A percentile compares a stretch with the other conserved stretches of the same genome.
phyloP scores from a whole-genome alignment of 805 yeast genomes.

The Zygoascus flipseniorum region DNA sequence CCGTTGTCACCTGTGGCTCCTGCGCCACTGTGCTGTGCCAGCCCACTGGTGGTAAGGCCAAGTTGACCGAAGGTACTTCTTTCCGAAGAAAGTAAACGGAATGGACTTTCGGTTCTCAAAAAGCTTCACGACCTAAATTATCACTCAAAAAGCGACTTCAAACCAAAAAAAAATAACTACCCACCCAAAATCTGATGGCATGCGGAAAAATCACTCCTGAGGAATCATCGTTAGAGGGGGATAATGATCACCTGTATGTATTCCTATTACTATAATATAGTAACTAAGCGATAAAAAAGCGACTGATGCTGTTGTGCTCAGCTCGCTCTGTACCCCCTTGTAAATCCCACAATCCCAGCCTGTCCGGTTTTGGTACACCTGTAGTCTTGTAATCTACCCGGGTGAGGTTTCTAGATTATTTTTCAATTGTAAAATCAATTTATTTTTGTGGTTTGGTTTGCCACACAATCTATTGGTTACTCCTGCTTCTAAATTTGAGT shows the following conservation, averaged over 20 bases:
- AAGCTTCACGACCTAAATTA: neutral
- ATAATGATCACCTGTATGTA: neutral
- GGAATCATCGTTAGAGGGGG: neutral
- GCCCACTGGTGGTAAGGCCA: slow-evolving; percentile 99
- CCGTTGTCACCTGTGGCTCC: slow-evolving; percentile 98
- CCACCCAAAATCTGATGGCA: neutral
- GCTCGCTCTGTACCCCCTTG: too few species aligned
- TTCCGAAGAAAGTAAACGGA: slow-evolving; percentile 92
- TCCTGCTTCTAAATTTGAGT: too few species aligned
- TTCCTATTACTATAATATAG: neutral
- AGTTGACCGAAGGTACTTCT: slow-evolving; percentile 98
- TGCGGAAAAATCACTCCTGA: neutral
- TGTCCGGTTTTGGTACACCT: too few species aligned
- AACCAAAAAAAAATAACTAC: neutral
- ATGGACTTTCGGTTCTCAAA: neutral
- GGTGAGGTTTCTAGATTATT: too few species aligned
- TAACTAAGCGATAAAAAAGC: neutral
- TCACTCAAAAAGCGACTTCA: neutral
- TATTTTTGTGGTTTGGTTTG: too few species aligned
- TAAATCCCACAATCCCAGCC: too few species aligned
- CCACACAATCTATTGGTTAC: too few species aligned
- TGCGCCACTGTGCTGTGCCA: slow-evolving; percentile 97
- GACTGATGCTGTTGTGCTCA: too few species aligned
- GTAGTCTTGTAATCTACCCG: too few species aligned
- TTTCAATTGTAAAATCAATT: too few species aligned